phyloP scores from a whole-genome alignment of 2,329 filamentous ascomycete species.

The Aspergillus fumigatus region DNA sequence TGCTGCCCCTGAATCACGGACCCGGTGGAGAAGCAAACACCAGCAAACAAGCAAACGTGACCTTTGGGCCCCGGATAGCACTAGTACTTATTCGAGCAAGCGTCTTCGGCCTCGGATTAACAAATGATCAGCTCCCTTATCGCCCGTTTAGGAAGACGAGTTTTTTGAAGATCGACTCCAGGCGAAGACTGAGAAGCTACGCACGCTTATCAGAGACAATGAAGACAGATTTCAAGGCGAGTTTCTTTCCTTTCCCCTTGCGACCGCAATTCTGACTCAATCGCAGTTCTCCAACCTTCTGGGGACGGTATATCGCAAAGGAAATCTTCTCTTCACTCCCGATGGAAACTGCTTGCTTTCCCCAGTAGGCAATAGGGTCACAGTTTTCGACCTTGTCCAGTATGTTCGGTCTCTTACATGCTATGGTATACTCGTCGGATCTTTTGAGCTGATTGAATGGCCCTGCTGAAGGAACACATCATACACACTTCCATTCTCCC shows the following conservation, averaged over 20 bases:
- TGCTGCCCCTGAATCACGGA: slow-evolving; percentile 32
- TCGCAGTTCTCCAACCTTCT: slow-evolving; percentile 92
- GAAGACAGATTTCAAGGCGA: slow-evolving; percentile 99
- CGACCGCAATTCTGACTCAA: slow-evolving; percentile 2
- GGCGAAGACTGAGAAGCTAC: slow-evolving; percentile 15
- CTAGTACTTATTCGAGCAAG: slow-evolving; percentile 28
- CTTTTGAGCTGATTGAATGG: slow-evolving; percentile 4
- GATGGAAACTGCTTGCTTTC: slow-evolving; percentile 95
- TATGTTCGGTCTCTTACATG: slow-evolving; percentile 40
- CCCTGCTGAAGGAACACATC: slow-evolving; percentile 34
- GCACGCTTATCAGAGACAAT: slow-evolving; percentile 48
- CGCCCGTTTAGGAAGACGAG: slow-evolving; percentile 17
- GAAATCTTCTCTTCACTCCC: slow-evolving; percentile 92
- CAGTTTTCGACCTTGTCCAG: slow-evolving; percentile 95
- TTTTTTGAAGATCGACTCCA: slow-evolving; percentile 22
- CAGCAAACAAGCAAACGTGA: slow-evolving; percentile 14
- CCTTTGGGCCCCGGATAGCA: slow-evolving; percentile 22
- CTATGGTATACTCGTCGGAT: background rate
- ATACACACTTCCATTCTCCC: slow-evolving; percentile 65
- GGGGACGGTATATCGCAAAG: slow-evolving; percentile 96
- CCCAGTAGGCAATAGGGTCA: slow-evolving; percentile 91
- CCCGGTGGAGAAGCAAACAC: slow-evolving; percentile 10
- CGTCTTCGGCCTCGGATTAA: slow-evolving; percentile 23
- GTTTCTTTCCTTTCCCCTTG: background rate
- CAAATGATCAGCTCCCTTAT: slow-evolving; percentile 22